These are phyloP conservation scores for Psilocybe cyanescens DNA, from an alignment of 768 basidiomycete genomes.

Conservation along the genomic window DNA sequence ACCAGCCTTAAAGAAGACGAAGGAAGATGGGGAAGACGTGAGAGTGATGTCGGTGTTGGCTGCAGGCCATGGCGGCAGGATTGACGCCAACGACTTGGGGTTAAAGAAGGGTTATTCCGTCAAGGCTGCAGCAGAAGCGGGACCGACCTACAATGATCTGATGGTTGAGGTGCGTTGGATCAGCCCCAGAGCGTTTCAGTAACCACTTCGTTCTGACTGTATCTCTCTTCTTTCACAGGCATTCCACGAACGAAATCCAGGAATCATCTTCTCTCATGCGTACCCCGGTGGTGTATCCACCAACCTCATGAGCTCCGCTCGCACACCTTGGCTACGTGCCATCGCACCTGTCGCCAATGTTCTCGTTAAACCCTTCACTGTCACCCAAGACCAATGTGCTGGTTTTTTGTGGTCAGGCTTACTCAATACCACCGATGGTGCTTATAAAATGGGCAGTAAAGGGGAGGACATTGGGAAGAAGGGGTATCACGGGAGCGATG, in stretches of 20 bases:
- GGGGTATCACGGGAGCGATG: conserved; percentile 38
- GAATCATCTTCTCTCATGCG: conserved; percentile 38
- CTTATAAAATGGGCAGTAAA: conserved; percentile 32
- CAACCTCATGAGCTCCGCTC: conserved; percentile 25
- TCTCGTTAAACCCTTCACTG: conserved; percentile 29
- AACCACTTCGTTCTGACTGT: background rate
- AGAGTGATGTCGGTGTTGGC: conserved; percentile 51
- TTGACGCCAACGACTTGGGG: conserved; percentile 52
- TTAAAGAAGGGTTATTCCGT: conserved; percentile 48
- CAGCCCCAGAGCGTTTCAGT: too few relatives aligned
- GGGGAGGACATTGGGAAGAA: conserved; percentile 41
- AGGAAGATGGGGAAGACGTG: conserved; percentile 49
- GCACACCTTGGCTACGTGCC: conserved; percentile 26
- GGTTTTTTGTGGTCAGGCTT: conserved; percentile 43
- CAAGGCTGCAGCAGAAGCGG: conserved; percentile 32
- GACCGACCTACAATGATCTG: conserved; percentile 53
- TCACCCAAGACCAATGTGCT: conserved; percentile 30
- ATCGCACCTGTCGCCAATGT: conserved; percentile 22
- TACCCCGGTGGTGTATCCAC: conserved; percentile 44
- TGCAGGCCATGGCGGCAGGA: conserved; percentile 31
- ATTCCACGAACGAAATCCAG: conserved; percentile 33
- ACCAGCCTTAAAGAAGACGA: conserved; percentile 46
- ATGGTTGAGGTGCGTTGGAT: conserved; percentile 47
- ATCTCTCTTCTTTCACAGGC: conserved; percentile 24
- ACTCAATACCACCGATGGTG: conserved; percentile 22